These are phyloP conservation scores for Hemileia vastatrix DNA, from an alignment of 1,284 basidiomycete genomes.

Conservation along the genomic window DNA sequence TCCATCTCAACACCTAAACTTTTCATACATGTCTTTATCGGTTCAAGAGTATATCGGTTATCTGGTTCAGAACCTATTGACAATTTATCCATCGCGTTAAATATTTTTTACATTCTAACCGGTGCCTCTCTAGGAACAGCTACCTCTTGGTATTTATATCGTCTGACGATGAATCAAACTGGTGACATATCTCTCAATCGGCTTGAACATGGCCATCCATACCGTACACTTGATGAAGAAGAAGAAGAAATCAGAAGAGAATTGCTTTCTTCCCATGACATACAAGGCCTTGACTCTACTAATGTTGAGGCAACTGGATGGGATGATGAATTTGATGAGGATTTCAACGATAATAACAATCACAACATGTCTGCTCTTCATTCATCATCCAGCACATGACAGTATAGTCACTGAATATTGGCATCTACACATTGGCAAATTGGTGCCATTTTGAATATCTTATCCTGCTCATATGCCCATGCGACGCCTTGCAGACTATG, in stretches of 20 bases:
- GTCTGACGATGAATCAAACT: conserved; percentile 14
- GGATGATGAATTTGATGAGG: conserved; percentile 23
- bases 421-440: too few relatives aligned
- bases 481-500: too few relatives aligned
- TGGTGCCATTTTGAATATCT: too few relatives aligned
- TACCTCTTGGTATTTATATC: conserved; percentile 16
- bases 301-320: conserved; percentile 6
- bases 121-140: background rate
- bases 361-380: too few relatives aligned
- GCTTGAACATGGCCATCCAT: background rate
- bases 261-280: too few relatives aligned
- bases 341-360: too few relatives aligned
- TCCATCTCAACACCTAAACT: conserved; percentile 15
- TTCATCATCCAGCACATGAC: too few relatives aligned
- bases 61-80: conserved; percentile 10
- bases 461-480: too few relatives aligned
- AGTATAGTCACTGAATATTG: too few relatives aligned
- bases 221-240: conserved; percentile 12
- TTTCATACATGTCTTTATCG: conserved; percentile 18
- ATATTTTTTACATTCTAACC: conserved; percentile 13
- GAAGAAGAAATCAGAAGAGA: conserved; percentile 11
- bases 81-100: conserved; percentile 5
- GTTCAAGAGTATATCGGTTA: conserved; percentile 12
- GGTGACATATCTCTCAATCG: conserved; percentile 15
- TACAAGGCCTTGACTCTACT: too few relatives aligned